Conservation (phyloP, 208 protist genomes). For the Crithidia expoeki region DNA sequence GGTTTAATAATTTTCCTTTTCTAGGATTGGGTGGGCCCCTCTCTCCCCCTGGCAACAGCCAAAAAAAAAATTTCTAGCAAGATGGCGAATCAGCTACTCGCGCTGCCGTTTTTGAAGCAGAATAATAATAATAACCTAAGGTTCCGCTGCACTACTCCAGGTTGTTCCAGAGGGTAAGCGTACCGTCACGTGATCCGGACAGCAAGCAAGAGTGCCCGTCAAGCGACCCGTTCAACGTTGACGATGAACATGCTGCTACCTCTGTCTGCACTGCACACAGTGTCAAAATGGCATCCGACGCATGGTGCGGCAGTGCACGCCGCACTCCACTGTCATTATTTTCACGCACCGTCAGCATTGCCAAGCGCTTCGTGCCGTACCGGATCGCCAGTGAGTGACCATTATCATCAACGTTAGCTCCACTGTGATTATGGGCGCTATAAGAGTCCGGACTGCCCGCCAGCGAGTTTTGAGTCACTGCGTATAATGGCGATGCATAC, state of each 20-base stretch:
- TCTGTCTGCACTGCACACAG: constrained; percentile 36
- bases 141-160: constrained; percentile 4
- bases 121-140: neutral
- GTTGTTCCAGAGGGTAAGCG: constrained; percentile 69
- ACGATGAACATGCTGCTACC: neutral
- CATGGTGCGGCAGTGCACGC: constrained; percentile 39
- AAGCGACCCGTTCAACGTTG: neutral
- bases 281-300: constrained; percentile 63
- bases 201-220: constrained; percentile 36
- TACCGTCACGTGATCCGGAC: constrained; percentile 63
- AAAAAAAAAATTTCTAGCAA: no score
- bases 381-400: neutral
- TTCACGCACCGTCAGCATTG: constrained; percentile 10
- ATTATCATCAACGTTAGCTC: neutral
- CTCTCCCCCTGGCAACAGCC: no score
- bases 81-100: no score
- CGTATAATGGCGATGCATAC: constrained; percentile 42
- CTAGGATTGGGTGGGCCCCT: no score
- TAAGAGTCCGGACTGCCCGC: neutral
- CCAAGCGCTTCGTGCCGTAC: constrained; percentile 4
- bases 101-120: no score
- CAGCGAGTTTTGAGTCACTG: neutral
- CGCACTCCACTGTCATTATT: neutral
- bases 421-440: neutral
- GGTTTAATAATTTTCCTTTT: no score